phyloP scores from a whole-genome alignment of 768 basidiomycete species.

The Leccinum ochraceum region DNA sequence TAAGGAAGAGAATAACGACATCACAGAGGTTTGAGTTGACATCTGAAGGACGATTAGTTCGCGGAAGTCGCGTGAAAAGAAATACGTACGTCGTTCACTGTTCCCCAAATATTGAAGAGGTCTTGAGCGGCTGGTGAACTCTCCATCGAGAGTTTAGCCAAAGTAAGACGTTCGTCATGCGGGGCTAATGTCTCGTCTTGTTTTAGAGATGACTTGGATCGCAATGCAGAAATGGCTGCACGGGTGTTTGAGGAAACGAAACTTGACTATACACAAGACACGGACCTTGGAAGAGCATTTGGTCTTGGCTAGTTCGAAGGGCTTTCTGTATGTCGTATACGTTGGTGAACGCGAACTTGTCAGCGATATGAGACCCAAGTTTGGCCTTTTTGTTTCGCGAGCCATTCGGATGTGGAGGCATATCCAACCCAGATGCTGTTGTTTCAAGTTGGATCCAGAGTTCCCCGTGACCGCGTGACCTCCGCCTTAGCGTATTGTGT shows the following conservation, averaged over 20 bases:
- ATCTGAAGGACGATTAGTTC: slow-evolving; percentile 33
- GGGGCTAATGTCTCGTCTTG: slow-evolving; percentile 50
- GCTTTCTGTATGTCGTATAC: slow-evolving; percentile 26
- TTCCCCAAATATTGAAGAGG: slow-evolving; percentile 65
- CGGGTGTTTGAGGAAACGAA: not conserved
- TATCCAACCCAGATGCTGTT: slow-evolving; percentile 14
- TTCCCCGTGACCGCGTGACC: too few species aligned
- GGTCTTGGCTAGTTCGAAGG: slow-evolving; percentile 17
- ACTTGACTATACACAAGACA: not conserved
- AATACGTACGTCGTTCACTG: slow-evolving; percentile 46
- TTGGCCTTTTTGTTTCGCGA: slow-evolving; percentile 28
- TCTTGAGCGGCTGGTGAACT: slow-evolving; percentile 56
- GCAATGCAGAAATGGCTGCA: slow-evolving; percentile 50
- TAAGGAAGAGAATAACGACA: slow-evolving; percentile 59
- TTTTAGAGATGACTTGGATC: slow-evolving; percentile 55
- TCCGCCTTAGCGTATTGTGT: too few species aligned
- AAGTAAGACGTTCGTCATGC: slow-evolving; percentile 58
- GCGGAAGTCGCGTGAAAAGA: not conserved
- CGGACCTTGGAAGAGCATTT: slow-evolving; percentile 26
- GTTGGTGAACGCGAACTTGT: slow-evolving; percentile 20
- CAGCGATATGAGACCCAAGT: slow-evolving; percentile 5
- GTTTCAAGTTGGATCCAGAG: slow-evolving; percentile 1
- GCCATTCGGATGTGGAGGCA: slow-evolving; percentile 15
- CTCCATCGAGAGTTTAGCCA: slow-evolving; percentile 66
- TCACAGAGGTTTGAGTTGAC: slow-evolving; percentile 42